These are phyloP conservation scores for Fraxinus baroniana DNA, from an alignment of 305 asterid species.

Conservation along the genomic window DNA sequence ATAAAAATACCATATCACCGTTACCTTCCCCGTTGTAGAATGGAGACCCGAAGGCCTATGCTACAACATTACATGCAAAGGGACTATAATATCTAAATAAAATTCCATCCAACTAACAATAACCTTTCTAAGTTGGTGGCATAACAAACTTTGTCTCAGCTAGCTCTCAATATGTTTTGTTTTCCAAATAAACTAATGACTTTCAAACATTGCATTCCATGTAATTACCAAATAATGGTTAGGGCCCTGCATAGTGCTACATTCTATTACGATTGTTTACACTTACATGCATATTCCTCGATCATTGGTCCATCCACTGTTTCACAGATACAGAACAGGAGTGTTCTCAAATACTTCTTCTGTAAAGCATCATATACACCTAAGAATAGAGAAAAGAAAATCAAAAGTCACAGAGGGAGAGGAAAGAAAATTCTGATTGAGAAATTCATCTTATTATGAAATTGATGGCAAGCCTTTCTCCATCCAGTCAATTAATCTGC, in stretches of 20 bases:
- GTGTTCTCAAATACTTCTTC: conserved; percentile 88
- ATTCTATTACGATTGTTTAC: not conserved
- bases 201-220: not conserved
- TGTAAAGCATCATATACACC: conserved; percentile 97
- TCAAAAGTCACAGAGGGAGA: conserved; percentile 24
- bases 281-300: conserved; percentile 93
- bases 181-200: not conserved
- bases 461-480: conserved; percentile 65
- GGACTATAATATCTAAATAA: not conserved
- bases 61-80: not conserved
- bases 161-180: not conserved
- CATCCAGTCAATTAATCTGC: conserved; percentile 96
- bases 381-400: conserved; percentile 25
- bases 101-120: not conserved
- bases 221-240: not conserved
- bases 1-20: conserved; percentile 27
- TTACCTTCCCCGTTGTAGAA: not conserved
- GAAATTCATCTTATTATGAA: not conserved
- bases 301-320: conserved; percentile 81
- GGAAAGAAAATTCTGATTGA: conserved; percentile 1
- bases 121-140: not conserved
- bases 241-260: not conserved
- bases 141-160: not conserved
- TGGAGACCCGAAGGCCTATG: not conserved
- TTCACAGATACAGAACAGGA: conserved; percentile 82